These are phyloP conservation scores for Coleophoma cylindrospora DNA, from an alignment of 2,329 filamentous ascomycete species.

Conservation along the genomic window DNA sequence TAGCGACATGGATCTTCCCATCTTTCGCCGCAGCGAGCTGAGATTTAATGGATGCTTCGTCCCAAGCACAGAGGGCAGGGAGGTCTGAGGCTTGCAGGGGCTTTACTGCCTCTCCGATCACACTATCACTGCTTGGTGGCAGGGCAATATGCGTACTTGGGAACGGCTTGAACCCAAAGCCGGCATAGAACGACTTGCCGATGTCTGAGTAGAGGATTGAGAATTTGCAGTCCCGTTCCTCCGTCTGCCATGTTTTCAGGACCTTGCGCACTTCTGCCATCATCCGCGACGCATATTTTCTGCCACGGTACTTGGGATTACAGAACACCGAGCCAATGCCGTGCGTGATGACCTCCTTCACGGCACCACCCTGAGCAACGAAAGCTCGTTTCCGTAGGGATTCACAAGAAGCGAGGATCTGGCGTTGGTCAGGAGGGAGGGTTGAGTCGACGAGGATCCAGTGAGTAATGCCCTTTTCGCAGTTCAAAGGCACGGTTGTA, in stretches of 20 bases:
- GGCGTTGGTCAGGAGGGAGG: slow-evolving; percentile 35
- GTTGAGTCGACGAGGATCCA: slow-evolving; percentile 57
- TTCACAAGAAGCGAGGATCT: slow-evolving; percentile 60
- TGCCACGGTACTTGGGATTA: slow-evolving; percentile 58
- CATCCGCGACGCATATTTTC: slow-evolving; percentile 76
- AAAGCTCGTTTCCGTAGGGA: slow-evolving; percentile 55
- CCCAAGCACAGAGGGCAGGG: slow-evolving; percentile 52
- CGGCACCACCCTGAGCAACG: slow-evolving; percentile 32
- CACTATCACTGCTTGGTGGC: slow-evolving; percentile 29
- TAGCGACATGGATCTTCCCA: slow-evolving; percentile 52
- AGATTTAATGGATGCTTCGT: slow-evolving; percentile 56
- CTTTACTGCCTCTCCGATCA: slow-evolving; percentile 14
- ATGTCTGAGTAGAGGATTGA: slow-evolving; percentile 85
- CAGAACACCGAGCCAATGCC: slow-evolving; percentile 81
- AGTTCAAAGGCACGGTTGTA: slow-evolving; percentile 49
- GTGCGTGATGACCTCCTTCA: slow-evolving; percentile 58
- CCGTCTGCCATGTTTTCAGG: slow-evolving; percentile 46
- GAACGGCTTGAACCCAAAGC: slow-evolving; percentile 70
- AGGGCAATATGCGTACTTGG: slow-evolving; percentile 69
- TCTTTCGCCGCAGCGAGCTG: slow-evolving; percentile 37
- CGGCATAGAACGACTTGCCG: slow-evolving; percentile 75
- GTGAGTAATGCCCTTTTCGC: slow-evolving; percentile 28
- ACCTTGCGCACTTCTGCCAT: slow-evolving; percentile 57
- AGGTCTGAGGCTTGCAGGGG: slow-evolving; percentile 56
- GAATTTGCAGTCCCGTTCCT: slow-evolving; percentile 47